Evolutionary conservation across 768 basidiomycete genomes (phyloP), one percentile per base, ranked within the genome.

Genomic region (Pholiota conissans): DNA sequence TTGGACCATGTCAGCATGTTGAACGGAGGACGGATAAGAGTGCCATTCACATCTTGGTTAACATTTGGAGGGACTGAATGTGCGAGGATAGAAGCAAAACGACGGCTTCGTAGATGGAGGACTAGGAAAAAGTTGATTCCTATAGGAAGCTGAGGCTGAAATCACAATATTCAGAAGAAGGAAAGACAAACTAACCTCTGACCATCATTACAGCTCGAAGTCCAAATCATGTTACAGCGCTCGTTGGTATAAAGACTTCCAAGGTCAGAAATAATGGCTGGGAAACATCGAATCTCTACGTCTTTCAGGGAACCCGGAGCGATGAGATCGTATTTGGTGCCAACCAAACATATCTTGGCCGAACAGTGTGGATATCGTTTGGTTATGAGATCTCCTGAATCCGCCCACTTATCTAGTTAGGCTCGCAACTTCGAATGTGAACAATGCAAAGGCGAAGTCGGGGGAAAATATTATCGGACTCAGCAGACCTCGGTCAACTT

Each of bases 31-130:
- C 5, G 14, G 7, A 6, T n/a, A 20, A 29, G n/a, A 14, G 3
- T 6, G 3, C 5, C 9, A 26, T 49, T 45, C 42, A 55, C 58
- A 34, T 59, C 49, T 26, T 47, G 27, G 16, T 59, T 59, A 14
- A 55, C 24, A 42, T 47, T 42, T 9, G 34, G 18, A 42, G 53
- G 58, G n/a, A 59, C 47, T 1, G 48, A 39, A 34, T 55, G 58
- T 4, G 58, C 35, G 26, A 59, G 55, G 7, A 54, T 7, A 14
- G 28, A 26, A 13, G 58, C 52, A 27, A 59, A 24, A 11, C 20
- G 11, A 9, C n/a, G n/a, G 3, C 30, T 26, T 46, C 22, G 2
- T 46, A 18, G 24, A 46, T 7, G 26, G 2, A 4, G 14, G 3
- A 8, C 32, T 34, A 26, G 50, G 50, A 24, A 35, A 24, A 16